phyloP scores from a whole-genome alignment of 441 rosid species.

The Flueggea neowawraea region DNA sequence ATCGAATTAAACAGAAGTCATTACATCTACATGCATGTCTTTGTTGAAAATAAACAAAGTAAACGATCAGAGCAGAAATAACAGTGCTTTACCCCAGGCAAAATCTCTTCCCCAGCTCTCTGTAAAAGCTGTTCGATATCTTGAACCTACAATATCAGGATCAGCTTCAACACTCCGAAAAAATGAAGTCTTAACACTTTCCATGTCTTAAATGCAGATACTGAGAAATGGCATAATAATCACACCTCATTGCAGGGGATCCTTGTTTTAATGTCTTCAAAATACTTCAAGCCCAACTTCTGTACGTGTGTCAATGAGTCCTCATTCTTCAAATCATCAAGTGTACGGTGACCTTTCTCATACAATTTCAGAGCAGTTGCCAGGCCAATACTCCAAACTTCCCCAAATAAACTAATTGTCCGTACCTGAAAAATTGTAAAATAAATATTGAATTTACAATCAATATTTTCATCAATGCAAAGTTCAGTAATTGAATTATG shows the following conservation, averaged over 20 bases:
- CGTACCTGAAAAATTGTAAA: constrained; percentile 52
- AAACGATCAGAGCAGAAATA: constrained; percentile 11
- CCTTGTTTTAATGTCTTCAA: constrained; percentile 79
- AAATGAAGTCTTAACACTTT: constrained; percentile 5
- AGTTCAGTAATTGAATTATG: too few species aligned
- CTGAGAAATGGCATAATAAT: constrained; percentile 16
- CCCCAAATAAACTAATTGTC: constrained; percentile 80
- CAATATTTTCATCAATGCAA: too few species aligned
- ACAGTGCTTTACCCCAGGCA: constrained; percentile 66
- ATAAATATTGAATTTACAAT: not conserved
- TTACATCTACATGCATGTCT: not conserved
- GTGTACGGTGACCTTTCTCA: constrained; percentile 81
- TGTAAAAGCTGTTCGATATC: constrained; percentile 81
- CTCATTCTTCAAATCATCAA: constrained; percentile 80
- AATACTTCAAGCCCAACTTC: constrained; percentile 81
- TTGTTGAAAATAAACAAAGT: not conserved
- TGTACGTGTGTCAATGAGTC: constrained; percentile 78
- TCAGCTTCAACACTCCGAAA: constrained; percentile 4
- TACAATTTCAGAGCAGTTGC: constrained; percentile 89
- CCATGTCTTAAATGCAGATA: not conserved
- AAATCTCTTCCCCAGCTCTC: constrained; percentile 65
- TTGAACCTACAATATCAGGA: constrained; percentile 49
- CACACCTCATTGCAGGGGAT: constrained; percentile 87
- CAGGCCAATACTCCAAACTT: constrained; percentile 98
- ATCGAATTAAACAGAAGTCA: constrained; percentile 1